These are phyloP conservation scores for Neofusicoccum laricinum DNA, from an alignment of 2,329 filamentous ascomycete genomes.

Conservation along the genomic window DNA sequence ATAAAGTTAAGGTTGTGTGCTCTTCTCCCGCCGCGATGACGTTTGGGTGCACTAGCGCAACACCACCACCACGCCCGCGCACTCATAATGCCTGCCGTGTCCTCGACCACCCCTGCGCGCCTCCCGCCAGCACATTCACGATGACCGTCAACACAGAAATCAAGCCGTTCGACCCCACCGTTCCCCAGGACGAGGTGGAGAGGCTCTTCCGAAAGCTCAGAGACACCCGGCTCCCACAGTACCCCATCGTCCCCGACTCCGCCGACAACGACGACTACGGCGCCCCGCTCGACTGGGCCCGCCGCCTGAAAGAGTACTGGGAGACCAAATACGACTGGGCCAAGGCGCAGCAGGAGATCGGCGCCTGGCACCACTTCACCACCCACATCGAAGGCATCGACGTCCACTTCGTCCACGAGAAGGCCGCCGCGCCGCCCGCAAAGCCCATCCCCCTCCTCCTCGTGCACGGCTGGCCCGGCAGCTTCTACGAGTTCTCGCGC, in stretches of 20 bases:
- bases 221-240: constrained; percentile 31
- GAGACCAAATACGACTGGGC: constrained; percentile 33
- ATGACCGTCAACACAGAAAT: constrained; percentile 21
- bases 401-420: constrained; percentile 42
- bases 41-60: background rate
- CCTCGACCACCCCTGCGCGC: no score
- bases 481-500: constrained; percentile 44
- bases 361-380: constrained; percentile 32
- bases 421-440: constrained; percentile 22
- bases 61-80: no score
- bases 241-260: constrained; percentile 35
- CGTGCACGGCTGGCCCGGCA: constrained; percentile 46
- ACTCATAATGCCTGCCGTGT: no score
- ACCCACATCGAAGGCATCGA: constrained; percentile 34
- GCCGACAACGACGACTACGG: constrained; percentile 31
- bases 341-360: constrained; percentile 31
- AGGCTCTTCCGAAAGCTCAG: constrained; percentile 35
- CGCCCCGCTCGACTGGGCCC: constrained; percentile 32
- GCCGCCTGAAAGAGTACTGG: constrained; percentile 34
- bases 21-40: background rate
- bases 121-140: no score
- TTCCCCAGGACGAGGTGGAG: constrained; percentile 34
- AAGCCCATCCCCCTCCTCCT: constrained; percentile 41
- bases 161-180: constrained; percentile 32
- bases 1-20: no score